These are phyloP conservation scores for Septoria petroselini DNA, from an alignment of 2,329 filamentous ascomycete genomes.

Conservation along the genomic window DNA sequence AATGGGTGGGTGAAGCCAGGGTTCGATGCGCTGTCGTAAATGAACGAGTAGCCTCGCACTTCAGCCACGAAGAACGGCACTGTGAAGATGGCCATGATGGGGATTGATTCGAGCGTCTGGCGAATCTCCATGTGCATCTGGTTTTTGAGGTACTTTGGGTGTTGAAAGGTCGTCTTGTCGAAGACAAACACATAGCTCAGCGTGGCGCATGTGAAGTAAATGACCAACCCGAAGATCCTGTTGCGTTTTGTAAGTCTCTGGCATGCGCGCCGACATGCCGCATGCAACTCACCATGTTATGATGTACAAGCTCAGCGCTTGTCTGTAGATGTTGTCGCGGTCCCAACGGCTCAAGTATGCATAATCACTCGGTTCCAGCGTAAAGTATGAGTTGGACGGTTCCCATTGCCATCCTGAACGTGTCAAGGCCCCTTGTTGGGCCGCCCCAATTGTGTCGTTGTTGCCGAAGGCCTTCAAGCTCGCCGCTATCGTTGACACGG, in stretches of 20 bases:
- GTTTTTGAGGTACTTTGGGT: slow-evolving; percentile 94
- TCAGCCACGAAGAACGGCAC: slow-evolving; percentile 78
- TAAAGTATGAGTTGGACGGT: slow-evolving; percentile 68
- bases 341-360: slow-evolving; percentile 76
- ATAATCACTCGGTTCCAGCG: slow-evolving; percentile 66
- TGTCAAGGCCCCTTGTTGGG: slow-evolving; percentile 16
- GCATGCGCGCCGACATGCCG: neutral
- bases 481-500: slow-evolving; percentile 47
- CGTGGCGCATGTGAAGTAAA: slow-evolving; percentile 81
- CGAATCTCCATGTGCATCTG: slow-evolving; percentile 82
- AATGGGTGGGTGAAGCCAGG: slow-evolving; percentile 33
- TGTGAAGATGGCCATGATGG: slow-evolving; percentile 78
- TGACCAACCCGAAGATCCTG: slow-evolving; percentile 78
- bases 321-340: slow-evolving; percentile 73
- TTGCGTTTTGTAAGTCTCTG: neutral
- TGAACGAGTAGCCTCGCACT: slow-evolving; percentile 77
- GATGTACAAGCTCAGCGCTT: slow-evolving; percentile 71
- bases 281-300: slow-evolving; percentile 69
- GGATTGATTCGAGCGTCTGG: slow-evolving; percentile 73
- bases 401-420: slow-evolving; percentile 56
- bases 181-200: slow-evolving; percentile 87
- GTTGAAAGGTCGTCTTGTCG: slow-evolving; percentile 82
- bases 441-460: slow-evolving; percentile 50
- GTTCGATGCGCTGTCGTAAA: slow-evolving; percentile 66
- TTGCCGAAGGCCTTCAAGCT: slow-evolving; percentile 41